Conservation (phyloP, 2,329 filamentous ascomycete species). For the Colletotrichum sp. region DNA sequence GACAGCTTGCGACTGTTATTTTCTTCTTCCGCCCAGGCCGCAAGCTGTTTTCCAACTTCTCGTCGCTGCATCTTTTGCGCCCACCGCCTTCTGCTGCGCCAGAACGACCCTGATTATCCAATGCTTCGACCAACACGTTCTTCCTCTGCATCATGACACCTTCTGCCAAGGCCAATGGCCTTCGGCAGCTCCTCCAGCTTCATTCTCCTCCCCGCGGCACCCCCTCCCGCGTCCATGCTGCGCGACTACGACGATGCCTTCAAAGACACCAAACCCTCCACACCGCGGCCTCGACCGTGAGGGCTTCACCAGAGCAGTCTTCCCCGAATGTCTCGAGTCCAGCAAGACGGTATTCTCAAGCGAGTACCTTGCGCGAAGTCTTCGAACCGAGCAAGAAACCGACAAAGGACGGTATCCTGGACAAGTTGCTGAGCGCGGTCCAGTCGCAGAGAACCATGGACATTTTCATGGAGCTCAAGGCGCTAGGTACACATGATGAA, state of each 20-base stretch:
- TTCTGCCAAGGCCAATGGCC: slow-evolving; percentile 25
- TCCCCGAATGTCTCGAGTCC: background rate
- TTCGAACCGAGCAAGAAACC: background rate
- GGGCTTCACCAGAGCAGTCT: background rate
- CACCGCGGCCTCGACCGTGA: background rate
- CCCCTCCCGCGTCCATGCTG: slow-evolving; percentile 27
- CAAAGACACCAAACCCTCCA: background rate
- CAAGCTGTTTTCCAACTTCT: background rate
- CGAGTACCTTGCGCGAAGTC: background rate
- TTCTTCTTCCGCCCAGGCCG: background rate
- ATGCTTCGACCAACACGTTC: background rate
- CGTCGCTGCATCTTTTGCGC: background rate
- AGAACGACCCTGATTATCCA: background rate
- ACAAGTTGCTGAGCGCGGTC: slow-evolving; percentile 32
- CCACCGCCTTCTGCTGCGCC: background rate
- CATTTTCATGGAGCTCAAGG: slow-evolving; percentile 29
- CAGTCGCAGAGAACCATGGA: slow-evolving; percentile 29
- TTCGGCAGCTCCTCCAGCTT: slow-evolving; percentile 25
- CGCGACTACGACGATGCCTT: slow-evolving; percentile 26
- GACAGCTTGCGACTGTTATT: background rate
- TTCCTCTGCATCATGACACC: slow-evolving; percentile 6
- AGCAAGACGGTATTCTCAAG: background rate
- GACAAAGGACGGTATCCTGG: background rate
- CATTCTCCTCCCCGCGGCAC: slow-evolving; percentile 26
- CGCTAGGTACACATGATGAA: slow-evolving; percentile 26